Evolutionary conservation across 179 eudicot species (phyloP), one percentile per base, ranked within the genome.

Genomic region (Spergularia azorica): DNA sequence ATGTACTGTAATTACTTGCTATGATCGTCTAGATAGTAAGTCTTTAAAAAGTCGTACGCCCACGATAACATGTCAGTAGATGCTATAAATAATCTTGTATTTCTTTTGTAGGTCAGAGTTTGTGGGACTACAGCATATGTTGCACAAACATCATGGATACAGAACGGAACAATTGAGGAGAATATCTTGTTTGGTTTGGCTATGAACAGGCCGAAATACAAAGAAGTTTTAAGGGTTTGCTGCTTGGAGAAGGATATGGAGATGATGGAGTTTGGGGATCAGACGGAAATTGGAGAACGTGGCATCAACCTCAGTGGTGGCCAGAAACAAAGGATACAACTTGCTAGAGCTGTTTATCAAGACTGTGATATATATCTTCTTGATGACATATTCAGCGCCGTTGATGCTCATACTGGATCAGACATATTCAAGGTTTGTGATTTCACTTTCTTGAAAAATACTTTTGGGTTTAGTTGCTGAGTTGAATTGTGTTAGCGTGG

Each of bases 231-330:
- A 41, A 86, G 86, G 82, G 93, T 90, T 67, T 94, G 98, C 75
- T 85, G 93, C 81, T 84, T 93, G 86, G 90, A 79, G 77, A 91
- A 95, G 79, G 99, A 95, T 81, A 71, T 95, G 82, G 97, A 94
- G 81, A 89, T 91, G 91, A 95, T 95, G 99, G 98, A 95, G 80
- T 91, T 83, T 68, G 97, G 98, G 4, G 99, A 96, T 82, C 93
- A 92, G 79, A 96, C 99, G 15, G 99, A 96, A 84, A 96, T 96
- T 18, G 99, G 99, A 69, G 99, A 96, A 77, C 97, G 98, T 39
- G 99, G 98, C n/a, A 92, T 96, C 74, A 94, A 94, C 76, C 90
- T 94, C 43, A 92, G 98, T 75, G 98, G 98, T 46, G 98, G 98
- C 13, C 98, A 95, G 76, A 95, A 95, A 84, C 99, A 95, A 81